These are phyloP conservation scores for Carex scoparia DNA, from an alignment of 176 grass and related monocot species.

Conservation along the genomic window DNA sequence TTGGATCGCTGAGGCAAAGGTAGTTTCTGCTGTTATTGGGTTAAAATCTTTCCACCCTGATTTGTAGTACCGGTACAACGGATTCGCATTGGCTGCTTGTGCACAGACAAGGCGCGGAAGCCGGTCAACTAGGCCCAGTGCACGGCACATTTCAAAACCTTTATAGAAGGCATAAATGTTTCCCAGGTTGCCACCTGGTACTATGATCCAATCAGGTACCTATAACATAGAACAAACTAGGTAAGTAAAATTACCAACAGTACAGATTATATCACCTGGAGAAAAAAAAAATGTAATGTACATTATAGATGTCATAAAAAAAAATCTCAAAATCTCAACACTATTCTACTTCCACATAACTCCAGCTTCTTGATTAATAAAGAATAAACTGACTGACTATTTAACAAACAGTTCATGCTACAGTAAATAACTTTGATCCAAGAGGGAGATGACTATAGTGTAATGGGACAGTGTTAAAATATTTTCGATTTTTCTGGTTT, in stretches of 20 bases:
- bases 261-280: neutral
- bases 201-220: slow-evolving; percentile 86
- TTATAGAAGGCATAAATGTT: slow-evolving; percentile 99
- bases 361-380: neutral
- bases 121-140: slow-evolving; percentile 68
- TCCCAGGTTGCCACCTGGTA: slow-evolving; percentile 80
- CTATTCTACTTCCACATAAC: neutral
- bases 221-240: neutral
- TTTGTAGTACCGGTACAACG: slow-evolving; percentile 72
- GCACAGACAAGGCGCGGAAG: slow-evolving; percentile 76
- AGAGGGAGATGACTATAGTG: neutral
- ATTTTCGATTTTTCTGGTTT: neutral
- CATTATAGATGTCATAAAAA: neutral
- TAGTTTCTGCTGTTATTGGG: slow-evolving; percentile 48
- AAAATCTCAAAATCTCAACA: neutral
- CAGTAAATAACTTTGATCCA: neutral
- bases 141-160: slow-evolving; percentile 90
- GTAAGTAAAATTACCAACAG: neutral
- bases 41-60: slow-evolving; percentile 71
- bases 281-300: neutral
- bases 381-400: neutral
- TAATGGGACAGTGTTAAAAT: neutral
- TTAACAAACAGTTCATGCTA: neutral
- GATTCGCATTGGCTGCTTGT: slow-evolving; percentile 83
- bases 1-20: slow-evolving; percentile 78